Evolutionary conservation across 2,329 filamentous ascomycete species (phyloP).

Genomic region (Graphilbum ipis-grandicollis): DNA sequence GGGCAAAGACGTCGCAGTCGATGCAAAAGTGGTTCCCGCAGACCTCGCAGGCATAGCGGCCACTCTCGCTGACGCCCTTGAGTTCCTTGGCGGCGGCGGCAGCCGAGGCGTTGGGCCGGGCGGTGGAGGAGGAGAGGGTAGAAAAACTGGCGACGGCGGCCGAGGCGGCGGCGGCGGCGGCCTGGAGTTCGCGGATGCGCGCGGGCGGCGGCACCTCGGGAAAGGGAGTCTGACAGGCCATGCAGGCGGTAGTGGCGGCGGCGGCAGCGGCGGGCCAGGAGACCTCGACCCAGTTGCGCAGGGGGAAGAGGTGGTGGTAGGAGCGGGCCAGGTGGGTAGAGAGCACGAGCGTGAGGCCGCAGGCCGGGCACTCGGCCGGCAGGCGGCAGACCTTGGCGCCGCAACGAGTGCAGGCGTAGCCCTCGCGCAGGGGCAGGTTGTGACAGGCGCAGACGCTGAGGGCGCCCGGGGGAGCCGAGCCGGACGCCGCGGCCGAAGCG

Average conservation of each 20-base stretch:
- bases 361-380: constrained; percentile 80
- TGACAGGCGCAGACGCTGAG: constrained; percentile 81
- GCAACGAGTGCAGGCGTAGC: constrained; percentile 84
- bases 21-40: constrained; percentile 91
- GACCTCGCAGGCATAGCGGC: constrained; percentile 75
- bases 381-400: constrained; percentile 75
- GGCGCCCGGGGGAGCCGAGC: too few relatives aligned
- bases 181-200: constrained; percentile 2
- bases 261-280: constrained; percentile 54
- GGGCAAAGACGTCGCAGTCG: constrained; percentile 89
- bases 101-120: background rate
- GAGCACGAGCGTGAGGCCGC: constrained; percentile 79
- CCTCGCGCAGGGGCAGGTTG: constrained; percentile 62
- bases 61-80: constrained; percentile 66
- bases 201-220: constrained; percentile 25
- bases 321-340: constrained; percentile 87
- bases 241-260: constrained; percentile 45
- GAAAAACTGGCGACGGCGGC: too few relatives aligned
- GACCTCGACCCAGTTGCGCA: constrained; percentile 83
- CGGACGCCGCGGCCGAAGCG: too few relatives aligned
- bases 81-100: constrained; percentile 11
- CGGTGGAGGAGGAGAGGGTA: constrained; percentile 7
- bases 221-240: constrained; percentile 60
- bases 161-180: background rate
- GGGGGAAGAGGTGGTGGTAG: constrained; percentile 81